These are phyloP conservation scores for Endogone sp. DNA, from an alignment of 192 early-diverging fungal genomes.

Conservation along the genomic window DNA sequence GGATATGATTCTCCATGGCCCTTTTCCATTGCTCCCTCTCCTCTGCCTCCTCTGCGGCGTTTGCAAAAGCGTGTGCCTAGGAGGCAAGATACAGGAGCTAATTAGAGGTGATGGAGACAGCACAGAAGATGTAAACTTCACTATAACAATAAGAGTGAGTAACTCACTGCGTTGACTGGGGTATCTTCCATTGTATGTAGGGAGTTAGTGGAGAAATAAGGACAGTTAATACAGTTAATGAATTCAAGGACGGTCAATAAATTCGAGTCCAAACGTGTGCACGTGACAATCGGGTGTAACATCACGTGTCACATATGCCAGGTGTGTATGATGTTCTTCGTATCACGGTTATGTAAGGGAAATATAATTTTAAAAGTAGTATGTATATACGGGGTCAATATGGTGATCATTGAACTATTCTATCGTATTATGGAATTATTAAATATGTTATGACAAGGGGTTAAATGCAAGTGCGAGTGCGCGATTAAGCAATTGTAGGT, in stretches of 20 bases:
- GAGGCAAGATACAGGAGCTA: not conserved
- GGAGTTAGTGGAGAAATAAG: not conserved
- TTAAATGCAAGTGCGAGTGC: no score
- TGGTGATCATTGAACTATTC: no score
- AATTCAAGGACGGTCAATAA: not conserved
- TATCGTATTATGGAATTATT: no score
- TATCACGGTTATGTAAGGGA: no score
- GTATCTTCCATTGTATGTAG: not conserved
- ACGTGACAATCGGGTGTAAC: not conserved
- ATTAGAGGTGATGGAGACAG: not conserved
- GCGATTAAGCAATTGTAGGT: no score
- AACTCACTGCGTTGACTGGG: conserved; percentile 17
- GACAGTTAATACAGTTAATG: not conserved
- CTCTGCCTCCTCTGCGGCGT: conserved; percentile 56
- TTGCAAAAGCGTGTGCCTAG: conserved; percentile 64
- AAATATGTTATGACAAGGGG: no score
- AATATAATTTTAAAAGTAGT: no score
- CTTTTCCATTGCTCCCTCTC: conserved; percentile 52
- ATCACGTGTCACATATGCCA: not conserved
- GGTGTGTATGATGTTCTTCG: no score
- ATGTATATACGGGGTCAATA: no score
- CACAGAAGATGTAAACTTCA: no score
- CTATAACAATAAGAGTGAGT: not conserved
- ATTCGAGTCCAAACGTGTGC: not conserved
- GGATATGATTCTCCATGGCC: conserved; percentile 60